Base-by-base conservation (phyloP, 129 eudicot genomes). In the Tanacetum coccineum region DNA sequence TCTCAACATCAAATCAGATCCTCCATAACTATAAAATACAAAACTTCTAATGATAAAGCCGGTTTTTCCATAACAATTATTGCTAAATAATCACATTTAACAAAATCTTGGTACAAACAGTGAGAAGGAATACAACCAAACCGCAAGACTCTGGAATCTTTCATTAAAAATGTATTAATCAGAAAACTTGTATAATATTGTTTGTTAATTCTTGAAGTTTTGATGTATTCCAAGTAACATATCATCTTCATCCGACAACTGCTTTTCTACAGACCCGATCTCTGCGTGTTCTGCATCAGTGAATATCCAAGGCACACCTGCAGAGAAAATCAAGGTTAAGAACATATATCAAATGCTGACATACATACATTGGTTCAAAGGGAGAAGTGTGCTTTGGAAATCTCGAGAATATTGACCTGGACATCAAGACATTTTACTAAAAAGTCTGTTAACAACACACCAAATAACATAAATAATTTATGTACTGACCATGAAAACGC, bases 131-230 rank as follows among this genome's bases (percentile, higher is more conserved):
- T 47, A 25, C 14, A 47, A 70, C 25, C 59, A 59, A 28, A 47
- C 59, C 53, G 28, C 14, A 44, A 21, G 42, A 30, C 58, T 71
- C 18, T 19, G 4, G 21, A 61, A 71, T 50, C 62, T 61, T 42
- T n/a, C 44, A 17, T 40, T 17, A 50, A 4, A 18, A 17, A 13
- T 13, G 61, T 40, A 48, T 62, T 20, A 55, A 18, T 61, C 74
- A 91, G 70, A 73, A 85, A 52, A 92, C 98, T 80, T 92, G 98
- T 80, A 96, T 80, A 64, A 92, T 92, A 74, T 92, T 88, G 64
- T 88, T 92, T n/a, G 84, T 92, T 92, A 76, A 92, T 86, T 81
- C 98, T 83, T 15, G 98, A 92, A 63, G 78, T 76, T 70, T 65
- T 76, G 13, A 84, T 82, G 85, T 92, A 92, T 14, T 92, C 88